A percentile compares a stretch with the other conserved stretches of the same genome.
These are phyloP conservation scores for Suhomyces xylopsoci DNA, from an alignment of 805 yeast genomes.

Conservation along the genomic window DNA sequence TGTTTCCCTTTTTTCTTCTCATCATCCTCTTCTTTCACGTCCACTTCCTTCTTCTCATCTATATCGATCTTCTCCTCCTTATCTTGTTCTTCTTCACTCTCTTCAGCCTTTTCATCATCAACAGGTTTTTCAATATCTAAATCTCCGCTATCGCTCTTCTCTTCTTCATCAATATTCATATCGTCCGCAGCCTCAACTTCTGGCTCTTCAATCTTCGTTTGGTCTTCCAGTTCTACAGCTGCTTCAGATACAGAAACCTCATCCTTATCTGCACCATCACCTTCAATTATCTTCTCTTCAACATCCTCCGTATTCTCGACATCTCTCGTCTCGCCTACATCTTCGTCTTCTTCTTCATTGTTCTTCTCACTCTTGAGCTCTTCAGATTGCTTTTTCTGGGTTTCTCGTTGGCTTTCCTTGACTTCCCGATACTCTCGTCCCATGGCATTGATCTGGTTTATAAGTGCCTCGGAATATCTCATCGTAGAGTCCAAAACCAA, in stretches of 20 bases:
- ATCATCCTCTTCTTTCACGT: neutral
- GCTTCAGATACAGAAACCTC: conserved; percentile 5
- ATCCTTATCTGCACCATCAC: conserved; percentile 2
- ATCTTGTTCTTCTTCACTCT: neutral
- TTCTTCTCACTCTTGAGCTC: conserved; percentile 1
- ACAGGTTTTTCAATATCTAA: neutral
- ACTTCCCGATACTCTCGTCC: conserved; percentile 1
- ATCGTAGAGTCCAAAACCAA: conserved; percentile 19
- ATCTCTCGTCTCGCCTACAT: neutral
- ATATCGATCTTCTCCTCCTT: conserved; percentile 3
- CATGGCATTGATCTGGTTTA: conserved; percentile 21
- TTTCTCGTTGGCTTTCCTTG: neutral
- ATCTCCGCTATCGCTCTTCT: neutral
- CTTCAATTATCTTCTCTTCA: neutral
- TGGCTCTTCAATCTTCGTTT: neutral
- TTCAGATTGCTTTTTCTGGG: conserved; percentile 4
- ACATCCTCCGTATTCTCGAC: neutral
- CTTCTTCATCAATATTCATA: neutral
- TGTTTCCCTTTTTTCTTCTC: neutral
- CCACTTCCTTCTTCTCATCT: conserved; percentile 3
- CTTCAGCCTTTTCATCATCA: conserved; percentile 1
- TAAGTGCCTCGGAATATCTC: conserved; percentile 17
- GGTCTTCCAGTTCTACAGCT: neutral
- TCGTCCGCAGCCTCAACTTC: neutral
- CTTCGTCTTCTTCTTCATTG: neutral